phyloP scores from a whole-genome alignment of 805 yeast species.

The Suhomyces pyralidae region DNA sequence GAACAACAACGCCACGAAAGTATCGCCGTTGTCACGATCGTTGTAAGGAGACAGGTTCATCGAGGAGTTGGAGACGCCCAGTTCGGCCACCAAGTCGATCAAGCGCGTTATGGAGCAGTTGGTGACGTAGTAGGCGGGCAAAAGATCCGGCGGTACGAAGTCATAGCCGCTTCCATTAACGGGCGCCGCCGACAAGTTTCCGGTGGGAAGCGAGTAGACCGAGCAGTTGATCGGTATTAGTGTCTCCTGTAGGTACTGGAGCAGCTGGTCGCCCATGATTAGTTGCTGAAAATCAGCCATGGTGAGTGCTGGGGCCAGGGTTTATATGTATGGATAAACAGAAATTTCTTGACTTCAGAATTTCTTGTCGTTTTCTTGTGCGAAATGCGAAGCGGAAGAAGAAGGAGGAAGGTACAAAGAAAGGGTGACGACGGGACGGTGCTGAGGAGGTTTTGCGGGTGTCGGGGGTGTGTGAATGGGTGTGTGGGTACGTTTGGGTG shows the following conservation, averaged over 20 bases:
- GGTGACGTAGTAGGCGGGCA: constrained; percentile 46
- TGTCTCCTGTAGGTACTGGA: constrained; percentile 17
- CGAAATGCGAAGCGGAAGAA: not conserved
- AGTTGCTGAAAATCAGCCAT: not conserved
- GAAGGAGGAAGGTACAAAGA: not conserved
- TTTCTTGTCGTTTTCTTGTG: not conserved
- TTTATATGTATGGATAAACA: not conserved
- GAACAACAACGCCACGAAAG: constrained; percentile 47
- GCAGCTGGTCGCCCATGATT: constrained; percentile 18
- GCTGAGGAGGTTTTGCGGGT: not conserved
- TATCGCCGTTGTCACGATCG: constrained; percentile 36
- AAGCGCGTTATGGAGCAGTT: constrained; percentile 35
- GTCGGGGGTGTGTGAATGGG: not conserved
- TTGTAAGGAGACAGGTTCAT: constrained; percentile 21
- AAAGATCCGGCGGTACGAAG: constrained; percentile 13
- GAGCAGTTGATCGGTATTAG: constrained; percentile 31
- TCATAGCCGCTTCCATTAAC: constrained; percentile 14
- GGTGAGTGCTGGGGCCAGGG: not conserved
- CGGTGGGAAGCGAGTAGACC: constrained; percentile 36
- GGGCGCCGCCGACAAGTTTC: constrained; percentile 23
- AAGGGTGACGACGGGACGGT: no score
- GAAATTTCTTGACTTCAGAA: not conserved
- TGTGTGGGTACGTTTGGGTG: not conserved
- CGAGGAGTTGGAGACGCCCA: not conserved
- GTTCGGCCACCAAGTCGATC: constrained; percentile 9